A percentile compares a stretch with the other conserved stretches of the same genome.
Evolutionary conservation across 352 stramenopile genomes (phyloP).

Genomic region (Phytophthora tentaculata): DNA sequence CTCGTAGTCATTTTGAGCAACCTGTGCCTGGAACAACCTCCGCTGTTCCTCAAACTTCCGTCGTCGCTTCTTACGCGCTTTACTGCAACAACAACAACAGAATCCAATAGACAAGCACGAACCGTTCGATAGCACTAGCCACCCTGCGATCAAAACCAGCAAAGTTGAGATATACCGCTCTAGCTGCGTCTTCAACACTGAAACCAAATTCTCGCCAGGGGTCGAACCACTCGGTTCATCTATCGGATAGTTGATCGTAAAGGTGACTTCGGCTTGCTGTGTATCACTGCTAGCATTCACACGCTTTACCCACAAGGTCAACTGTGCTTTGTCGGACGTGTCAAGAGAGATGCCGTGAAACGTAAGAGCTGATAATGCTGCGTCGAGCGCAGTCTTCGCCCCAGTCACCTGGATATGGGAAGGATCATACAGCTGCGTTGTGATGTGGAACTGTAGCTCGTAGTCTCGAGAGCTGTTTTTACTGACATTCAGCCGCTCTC

Average conservation of each 20-base stretch:
- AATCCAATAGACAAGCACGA: constrained; percentile 56
- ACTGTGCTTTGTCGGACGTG: constrained; percentile 34
- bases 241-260: constrained; percentile 37
- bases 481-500: constrained; percentile 30
- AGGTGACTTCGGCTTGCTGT: constrained; percentile 25
- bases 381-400: constrained; percentile 42
- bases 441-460: constrained; percentile 37
- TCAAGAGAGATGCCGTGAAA: constrained; percentile 38
- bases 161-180: constrained; percentile 46
- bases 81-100: constrained; percentile 62
- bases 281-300: constrained; percentile 11
- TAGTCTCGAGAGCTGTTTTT: constrained; percentile 24
- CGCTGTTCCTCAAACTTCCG: constrained; percentile 48
- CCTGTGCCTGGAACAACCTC: constrained; percentile 45
- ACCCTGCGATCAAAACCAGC: constrained; percentile 32
- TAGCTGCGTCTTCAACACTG: constrained; percentile 34
- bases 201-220: constrained; percentile 24
- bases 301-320: constrained; percentile 55
- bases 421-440: constrained; percentile 44
- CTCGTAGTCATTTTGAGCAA: constrained; percentile 75
- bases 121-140: constrained; percentile 57
- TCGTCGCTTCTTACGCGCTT: constrained; percentile 45
- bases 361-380: constrained; percentile 41
- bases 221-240: constrained; percentile 7
- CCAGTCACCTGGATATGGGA: constrained; percentile 55